Base-by-base conservation (phyloP, 2,329 filamentous ascomycete genomes). In the Botrytis aclada region DNA sequence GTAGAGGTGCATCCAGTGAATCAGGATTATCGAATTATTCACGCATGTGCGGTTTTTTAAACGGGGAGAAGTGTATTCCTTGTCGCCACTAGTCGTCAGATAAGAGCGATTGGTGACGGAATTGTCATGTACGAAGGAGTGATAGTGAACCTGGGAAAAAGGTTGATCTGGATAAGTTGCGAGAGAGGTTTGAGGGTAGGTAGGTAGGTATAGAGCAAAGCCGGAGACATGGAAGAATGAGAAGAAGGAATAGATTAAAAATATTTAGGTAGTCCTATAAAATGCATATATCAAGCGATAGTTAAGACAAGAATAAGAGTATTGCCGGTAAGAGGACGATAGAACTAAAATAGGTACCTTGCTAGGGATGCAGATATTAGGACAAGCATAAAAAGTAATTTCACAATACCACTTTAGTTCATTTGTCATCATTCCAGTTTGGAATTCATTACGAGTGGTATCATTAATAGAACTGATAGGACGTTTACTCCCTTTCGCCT, bases 21-120 rank as follows among this genome's bases (percentile, higher is more conserved):
- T 66, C 63, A 66, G 20, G 63, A 18, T 66, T 16, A 47, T 66
- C 32, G 43, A 66, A 51, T 66, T 22, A 34, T 65, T 4, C 10
- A 43, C 9, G 67, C 60, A 63, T 63, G 60, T 63, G 60, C 60
- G n/a, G 25, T 47, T 65, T 25, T 22, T 34, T n/a, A n/a, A 12
- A 39, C 29, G 14, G 54, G 60, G 43, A n/a, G 9, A 12, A 12
- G 22, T 10, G 22, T 51, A 18, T 29, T 6, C 25, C 37, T 29
- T 8, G 51, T 29, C 7, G 51, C 37, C 41, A 66, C 47, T 66
- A 71, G 47, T 51, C 1, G 47, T n/a, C 47, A 32, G 61, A 71
- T 71, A 71, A 71, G 69, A 45, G n/a, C n/a, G 45, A 71, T 58
- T 51, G 43, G 32, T 66, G 43, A 66, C 29, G 62, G 25, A 65